Conservation (phyloP, 768 basidiomycete species). For the Psilocybe cyanescens region DNA sequence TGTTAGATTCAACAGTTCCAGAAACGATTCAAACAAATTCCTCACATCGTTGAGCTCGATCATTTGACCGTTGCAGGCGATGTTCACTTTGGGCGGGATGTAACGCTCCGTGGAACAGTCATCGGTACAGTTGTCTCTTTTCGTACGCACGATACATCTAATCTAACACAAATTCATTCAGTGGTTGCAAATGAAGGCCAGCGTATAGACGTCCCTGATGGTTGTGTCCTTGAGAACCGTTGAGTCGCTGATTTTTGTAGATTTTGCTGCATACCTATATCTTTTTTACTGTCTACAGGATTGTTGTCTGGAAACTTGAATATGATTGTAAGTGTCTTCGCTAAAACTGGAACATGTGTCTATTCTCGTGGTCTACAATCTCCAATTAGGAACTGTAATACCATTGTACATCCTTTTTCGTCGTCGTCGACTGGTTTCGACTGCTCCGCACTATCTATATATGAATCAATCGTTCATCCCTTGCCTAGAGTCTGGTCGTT, state of each 20-base stretch:
- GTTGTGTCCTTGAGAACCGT: constrained; percentile 71
- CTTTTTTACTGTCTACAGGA: constrained; percentile 36
- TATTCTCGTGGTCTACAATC: neutral
- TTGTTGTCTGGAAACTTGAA: constrained; percentile 77
- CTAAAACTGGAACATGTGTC: neutral
- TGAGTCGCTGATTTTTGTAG: neutral
- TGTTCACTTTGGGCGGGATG: constrained; percentile 86
- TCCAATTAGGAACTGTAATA: constrained; percentile 14
- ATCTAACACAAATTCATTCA: constrained; percentile 14
- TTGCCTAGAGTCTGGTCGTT: neutral
- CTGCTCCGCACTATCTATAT: neutral
- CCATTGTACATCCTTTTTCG: neutral
- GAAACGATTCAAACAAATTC: constrained; percentile 94
- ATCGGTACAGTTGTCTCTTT: constrained; percentile 52
- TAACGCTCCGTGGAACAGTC: constrained; percentile 87
- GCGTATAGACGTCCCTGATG: constrained; percentile 82
- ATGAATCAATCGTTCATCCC: neutral
- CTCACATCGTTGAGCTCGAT: constrained; percentile 87
- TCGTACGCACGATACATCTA: neutral
- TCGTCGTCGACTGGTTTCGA: neutral
- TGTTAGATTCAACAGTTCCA: constrained; percentile 83
- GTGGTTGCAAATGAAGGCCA: constrained; percentile 84
- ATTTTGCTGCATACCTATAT: neutral
- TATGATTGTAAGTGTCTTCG: constrained; percentile 55
- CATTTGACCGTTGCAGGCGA: constrained; percentile 93